Conservation (phyloP, 768 basidiomycete genomes). For the Rhodocollybia butyracea region DNA sequence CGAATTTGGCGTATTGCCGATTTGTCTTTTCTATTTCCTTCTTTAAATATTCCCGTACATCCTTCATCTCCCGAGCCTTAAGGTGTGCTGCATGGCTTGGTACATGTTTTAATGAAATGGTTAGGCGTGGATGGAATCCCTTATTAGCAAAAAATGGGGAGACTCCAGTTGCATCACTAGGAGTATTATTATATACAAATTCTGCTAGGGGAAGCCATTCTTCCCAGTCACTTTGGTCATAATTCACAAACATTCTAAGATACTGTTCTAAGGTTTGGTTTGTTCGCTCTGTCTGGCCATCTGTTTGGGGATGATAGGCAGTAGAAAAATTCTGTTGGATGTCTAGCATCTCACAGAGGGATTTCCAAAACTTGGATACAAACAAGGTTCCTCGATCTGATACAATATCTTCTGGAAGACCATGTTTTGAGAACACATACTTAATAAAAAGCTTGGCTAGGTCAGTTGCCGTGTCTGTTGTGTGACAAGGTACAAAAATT, state of each 20-base stretch:
- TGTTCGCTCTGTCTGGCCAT: too few relatives aligned
- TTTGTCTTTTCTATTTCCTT: background rate
- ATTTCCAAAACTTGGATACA: background rate
- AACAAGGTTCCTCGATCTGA: background rate
- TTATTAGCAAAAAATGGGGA: background rate
- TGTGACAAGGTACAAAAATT: too few relatives aligned
- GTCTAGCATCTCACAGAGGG: background rate
- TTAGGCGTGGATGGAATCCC: background rate
- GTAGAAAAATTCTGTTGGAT: background rate
- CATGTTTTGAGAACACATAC: background rate
- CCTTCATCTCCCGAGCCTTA: background rate
- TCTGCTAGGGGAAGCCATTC: background rate
- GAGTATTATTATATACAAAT: background rate
- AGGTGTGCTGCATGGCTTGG: background rate
- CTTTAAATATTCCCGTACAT: too few relatives aligned
- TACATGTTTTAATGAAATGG: background rate
- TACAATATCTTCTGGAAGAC: background rate
- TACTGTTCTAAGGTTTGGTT: too few relatives aligned
- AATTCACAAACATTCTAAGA: too few relatives aligned
- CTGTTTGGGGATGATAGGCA: too few relatives aligned
- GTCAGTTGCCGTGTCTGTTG: background rate
- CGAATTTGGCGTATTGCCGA: background rate
- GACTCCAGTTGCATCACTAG: background rate
- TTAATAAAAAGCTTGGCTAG: background rate
- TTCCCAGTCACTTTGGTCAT: background rate